A percentile compares a stretch with the other conserved stretches of the same genome.
phyloP scores from a whole-genome alignment of 1,139 yeast genomes.

The Saccharomyces hybrid region DNA sequence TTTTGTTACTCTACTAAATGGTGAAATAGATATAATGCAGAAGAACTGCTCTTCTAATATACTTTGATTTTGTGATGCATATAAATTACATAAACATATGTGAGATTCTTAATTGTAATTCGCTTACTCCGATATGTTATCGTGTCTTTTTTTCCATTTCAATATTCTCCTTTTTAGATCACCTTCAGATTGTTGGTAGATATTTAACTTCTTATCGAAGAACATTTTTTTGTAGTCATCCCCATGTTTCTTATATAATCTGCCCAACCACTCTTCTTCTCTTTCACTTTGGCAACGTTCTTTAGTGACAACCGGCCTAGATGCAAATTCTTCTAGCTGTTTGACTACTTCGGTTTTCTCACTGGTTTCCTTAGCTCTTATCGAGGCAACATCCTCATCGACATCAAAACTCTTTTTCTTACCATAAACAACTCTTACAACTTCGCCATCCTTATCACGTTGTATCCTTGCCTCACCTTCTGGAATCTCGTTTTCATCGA shows the following conservation, averaged over 20 bases:
- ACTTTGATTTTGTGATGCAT: not conserved
- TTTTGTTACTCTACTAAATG: not conserved
- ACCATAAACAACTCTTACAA: constrained; percentile 64
- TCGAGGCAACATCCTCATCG: constrained; percentile 26
- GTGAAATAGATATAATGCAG: not conserved
- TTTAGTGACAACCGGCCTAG: constrained; percentile 42
- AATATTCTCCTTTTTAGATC: constrained; percentile 62
- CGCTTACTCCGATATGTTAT: constrained; percentile 16
- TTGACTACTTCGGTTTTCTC: constrained; percentile 49
- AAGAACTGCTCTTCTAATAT: not conserved
- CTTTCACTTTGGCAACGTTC: constrained; percentile 60
- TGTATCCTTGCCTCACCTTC: constrained; percentile 80
- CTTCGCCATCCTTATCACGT: constrained; percentile 67
- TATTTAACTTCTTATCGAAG: constrained; percentile 81
- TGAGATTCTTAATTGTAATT: not conserved
- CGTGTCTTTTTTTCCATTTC: constrained; percentile 55
- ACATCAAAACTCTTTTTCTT: constrained; percentile 35
- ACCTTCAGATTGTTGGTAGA: constrained; percentile 79
- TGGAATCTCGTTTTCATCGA: constrained; percentile 50
- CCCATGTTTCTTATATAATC: constrained; percentile 69
- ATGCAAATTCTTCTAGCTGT: constrained; percentile 65
- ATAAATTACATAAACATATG: not conserved
- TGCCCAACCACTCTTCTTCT: constrained; percentile 66
- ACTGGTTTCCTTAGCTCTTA: constrained; percentile 29
- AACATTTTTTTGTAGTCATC: constrained; percentile 85